These are phyloP conservation scores for Anthoceros angustus DNA, from an alignment of 225 moss, liverwort and hornwort genomes.

Conservation along the genomic window DNA sequence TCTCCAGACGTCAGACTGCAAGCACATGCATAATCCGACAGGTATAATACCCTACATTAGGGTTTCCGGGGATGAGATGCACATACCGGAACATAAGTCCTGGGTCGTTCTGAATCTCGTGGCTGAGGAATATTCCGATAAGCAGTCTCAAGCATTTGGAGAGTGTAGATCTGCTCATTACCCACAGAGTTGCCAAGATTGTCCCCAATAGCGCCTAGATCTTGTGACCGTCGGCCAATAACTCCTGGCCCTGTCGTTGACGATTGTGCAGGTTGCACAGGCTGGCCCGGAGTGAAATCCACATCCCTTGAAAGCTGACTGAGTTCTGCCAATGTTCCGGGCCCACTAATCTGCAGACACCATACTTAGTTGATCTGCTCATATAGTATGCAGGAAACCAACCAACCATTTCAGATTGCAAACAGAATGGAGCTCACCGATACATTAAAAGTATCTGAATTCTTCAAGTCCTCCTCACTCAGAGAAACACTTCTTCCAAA, in stretches of 20 bases:
- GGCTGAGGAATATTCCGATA: slow-evolving; percentile 75
- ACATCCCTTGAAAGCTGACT: slow-evolving; percentile 87
- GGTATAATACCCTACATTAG: too few relatives aligned
- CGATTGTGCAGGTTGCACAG: slow-evolving; percentile 39
- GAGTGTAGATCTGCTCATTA: slow-evolving; percentile 48
- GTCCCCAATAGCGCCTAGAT: slow-evolving; percentile 48
- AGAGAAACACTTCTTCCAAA: slow-evolving; percentile 59
- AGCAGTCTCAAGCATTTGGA: slow-evolving; percentile 67
- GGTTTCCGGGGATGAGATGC: not conserved
- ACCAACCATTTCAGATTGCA: slow-evolving; percentile 5
- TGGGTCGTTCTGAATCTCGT: slow-evolving; percentile 88
- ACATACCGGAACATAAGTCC: slow-evolving; percentile 73
- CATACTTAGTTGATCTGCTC: slow-evolving; percentile 23
- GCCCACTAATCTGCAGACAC: slow-evolving; percentile 74
- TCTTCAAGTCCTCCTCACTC: slow-evolving; percentile 90
- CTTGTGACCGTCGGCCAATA: slow-evolving; percentile 59
- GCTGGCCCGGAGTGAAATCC: slow-evolving; percentile 70
- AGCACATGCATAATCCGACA: too few relatives aligned
- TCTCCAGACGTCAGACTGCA: too few relatives aligned
- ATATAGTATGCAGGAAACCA: slow-evolving; percentile 16
- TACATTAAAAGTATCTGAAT: slow-evolving; percentile 90
- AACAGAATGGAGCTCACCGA: slow-evolving; percentile 32
- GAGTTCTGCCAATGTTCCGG: slow-evolving; percentile 79
- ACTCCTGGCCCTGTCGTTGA: slow-evolving; percentile 52
- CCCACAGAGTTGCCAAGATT: slow-evolving; percentile 50